These are phyloP conservation scores for Pinus tabuliformis DNA, from an alignment of 75 land plant genomes.

Conservation along the genomic window DNA sequence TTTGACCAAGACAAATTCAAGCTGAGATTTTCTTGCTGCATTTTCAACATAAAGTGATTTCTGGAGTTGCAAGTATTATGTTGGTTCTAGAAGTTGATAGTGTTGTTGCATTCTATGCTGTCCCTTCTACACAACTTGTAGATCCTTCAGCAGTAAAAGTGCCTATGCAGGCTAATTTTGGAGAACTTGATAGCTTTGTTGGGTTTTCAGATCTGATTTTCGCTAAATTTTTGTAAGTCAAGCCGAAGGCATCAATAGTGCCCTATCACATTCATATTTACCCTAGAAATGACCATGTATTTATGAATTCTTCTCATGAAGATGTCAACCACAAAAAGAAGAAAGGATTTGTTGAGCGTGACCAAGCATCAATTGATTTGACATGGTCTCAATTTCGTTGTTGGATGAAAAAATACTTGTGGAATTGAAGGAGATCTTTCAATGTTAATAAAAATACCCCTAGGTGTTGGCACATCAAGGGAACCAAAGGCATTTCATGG, in stretches of 20 bases:
- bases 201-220: constrained; percentile 78
- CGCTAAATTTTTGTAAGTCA: too few species aligned
- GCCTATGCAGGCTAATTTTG: constrained; percentile 95
- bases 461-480: constrained; percentile 25
- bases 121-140: constrained; percentile 66
- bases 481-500: constrained; percentile 99
- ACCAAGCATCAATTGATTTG: constrained; percentile 53
- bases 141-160: constrained; percentile 71
- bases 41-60: too few species aligned
- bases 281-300: too few species aligned
- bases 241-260: too few species aligned
- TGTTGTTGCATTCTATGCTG: constrained; percentile 87
- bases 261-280: too few species aligned
- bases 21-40: too few species aligned
- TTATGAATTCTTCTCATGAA: constrained; percentile 17
- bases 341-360: constrained; percentile 62
- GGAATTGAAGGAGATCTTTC: not conserved
- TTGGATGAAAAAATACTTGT: constrained; percentile 70
- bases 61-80: constrained; percentile 69
- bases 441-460: too few species aligned
- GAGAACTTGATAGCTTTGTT: constrained; percentile 72
- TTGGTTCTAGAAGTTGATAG: constrained; percentile 82
- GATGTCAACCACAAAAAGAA: constrained; percentile 60
- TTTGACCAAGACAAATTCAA: too few species aligned
- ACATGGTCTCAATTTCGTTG: constrained; percentile 86